phyloP scores from a whole-genome alignment of 768 basidiomycete genomes.

The Punctularia strigosozonata region DNA sequence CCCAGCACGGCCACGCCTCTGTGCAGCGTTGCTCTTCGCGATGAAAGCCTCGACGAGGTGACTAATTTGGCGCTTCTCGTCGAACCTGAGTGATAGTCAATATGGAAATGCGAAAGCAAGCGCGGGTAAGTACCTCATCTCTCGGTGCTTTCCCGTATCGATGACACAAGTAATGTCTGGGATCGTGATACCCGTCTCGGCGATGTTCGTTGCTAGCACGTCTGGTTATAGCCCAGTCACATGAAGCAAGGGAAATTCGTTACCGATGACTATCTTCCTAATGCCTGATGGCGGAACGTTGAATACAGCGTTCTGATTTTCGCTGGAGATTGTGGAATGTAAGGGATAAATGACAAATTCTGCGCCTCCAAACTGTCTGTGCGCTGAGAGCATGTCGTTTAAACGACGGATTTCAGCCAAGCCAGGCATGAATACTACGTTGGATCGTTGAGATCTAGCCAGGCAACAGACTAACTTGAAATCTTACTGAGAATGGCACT shows the following conservation, averaged over 20 bases:
- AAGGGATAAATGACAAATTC: conserved; percentile 74
- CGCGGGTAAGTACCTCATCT: conserved; percentile 55
- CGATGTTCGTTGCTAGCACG: conserved; percentile 72
- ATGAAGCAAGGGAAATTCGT: conserved; percentile 9
- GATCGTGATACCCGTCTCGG: conserved; percentile 97
- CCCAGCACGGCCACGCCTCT: conserved; percentile 83
- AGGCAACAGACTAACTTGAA: no score
- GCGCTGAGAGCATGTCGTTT: conserved; percentile 70
- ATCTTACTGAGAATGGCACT: conserved; percentile 71
- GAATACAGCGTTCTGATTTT: conserved; percentile 85
- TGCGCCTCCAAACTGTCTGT: conserved; percentile 53
- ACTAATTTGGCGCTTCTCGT: conserved; percentile 94
- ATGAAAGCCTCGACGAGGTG: conserved; percentile 86
- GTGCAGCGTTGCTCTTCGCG: conserved; percentile 83
- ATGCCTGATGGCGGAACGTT: conserved; percentile 71
- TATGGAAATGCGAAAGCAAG: conserved; percentile 1
- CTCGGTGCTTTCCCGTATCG: conserved; percentile 86
- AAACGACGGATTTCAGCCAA: conserved; percentile 86
- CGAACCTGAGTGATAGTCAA: conserved; percentile 43
- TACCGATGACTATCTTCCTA: conserved; percentile 92
- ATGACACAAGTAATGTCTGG: conserved; percentile 97
- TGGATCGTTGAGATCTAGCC: no score
- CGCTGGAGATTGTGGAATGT: conserved; percentile 88
- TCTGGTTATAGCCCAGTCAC: conserved; percentile 2
- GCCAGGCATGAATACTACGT: conserved; percentile 95